phyloP scores from a whole-genome alignment of 139 green algal genomes.

The Pseudopediastrum boryanum region DNA sequence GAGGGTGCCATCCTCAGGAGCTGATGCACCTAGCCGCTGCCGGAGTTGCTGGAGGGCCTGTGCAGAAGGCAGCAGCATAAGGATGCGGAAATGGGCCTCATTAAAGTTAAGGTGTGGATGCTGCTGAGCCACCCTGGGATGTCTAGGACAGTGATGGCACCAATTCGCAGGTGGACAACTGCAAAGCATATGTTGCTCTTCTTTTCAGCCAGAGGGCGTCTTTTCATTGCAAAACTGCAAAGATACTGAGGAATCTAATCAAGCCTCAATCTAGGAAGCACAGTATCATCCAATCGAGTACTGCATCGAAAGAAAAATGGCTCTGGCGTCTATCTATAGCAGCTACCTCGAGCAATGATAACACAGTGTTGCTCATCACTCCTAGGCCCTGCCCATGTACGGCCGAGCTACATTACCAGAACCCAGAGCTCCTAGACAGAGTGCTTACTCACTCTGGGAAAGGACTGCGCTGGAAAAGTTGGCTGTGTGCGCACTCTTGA shows the following conservation, averaged over 20 bases:
- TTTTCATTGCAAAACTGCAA: no score
- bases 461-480: background rate
- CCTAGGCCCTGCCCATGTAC: background rate
- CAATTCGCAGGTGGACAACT: background rate
- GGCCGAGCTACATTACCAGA: background rate
- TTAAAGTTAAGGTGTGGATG: background rate
- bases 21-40: slow-evolving; percentile 37
- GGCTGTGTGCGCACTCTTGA: background rate
- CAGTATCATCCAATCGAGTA: no score
- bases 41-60: slow-evolving; percentile 60
- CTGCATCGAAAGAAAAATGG: no score
- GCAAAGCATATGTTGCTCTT: background rate
- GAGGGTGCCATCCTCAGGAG: slow-evolving; percentile 55
- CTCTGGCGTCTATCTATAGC: no score
- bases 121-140: no score
- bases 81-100: background rate
- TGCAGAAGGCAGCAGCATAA: background rate
- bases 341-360: no score
- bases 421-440: background rate
- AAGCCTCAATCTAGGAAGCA: no score
- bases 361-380: no score
- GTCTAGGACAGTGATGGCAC: no score
- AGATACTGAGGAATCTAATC: no score
- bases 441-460: background rate
- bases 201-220: no score